Base-by-base conservation (phyloP, 441 rosid genomes). In the Brassica hybrid region DNA sequence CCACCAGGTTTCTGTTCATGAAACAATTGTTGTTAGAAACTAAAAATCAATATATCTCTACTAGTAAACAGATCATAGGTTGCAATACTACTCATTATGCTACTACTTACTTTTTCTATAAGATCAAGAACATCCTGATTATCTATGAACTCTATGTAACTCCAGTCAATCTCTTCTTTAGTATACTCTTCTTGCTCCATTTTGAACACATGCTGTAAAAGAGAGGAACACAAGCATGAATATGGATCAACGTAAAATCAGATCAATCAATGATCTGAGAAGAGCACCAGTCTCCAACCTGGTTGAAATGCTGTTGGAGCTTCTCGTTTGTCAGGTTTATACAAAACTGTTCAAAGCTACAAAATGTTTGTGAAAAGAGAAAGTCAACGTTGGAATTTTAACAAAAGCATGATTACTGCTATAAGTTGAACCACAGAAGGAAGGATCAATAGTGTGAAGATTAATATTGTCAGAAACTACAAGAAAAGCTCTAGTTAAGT, bases 1-100 rank as follows among this genome's bases (percentile, higher is more conserved):
- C 99, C 98, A 19, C 99, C 97, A 18, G 99, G 98, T 90, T 94
- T 96, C 98, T 96, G 94, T 74, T 54, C 86, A 85, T 78, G 69
- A 77, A 19, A 78, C 48, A 79, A 63, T 74, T 78, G 12, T 69
- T 30, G 67, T 85, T 65, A 85, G 84, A 70, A 64, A 69, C 58
- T 14, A n/a, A 5, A 41, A 69, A 65, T 56, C 43, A 19, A 57
- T n/a, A 34, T 13, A 72, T 27, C 36, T 27, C 68, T 16, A 60
- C 78, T n/a, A n/a, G n/a, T n/a, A n/a, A n/a, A n/a, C n/a, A n/a
- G n/a, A n/a, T n/a, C n/a, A n/a, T n/a, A n/a, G n/a, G 66, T 32
- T 69, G 21, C 65, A 36, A 50, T 43, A 70, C 64, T 25, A 74
- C 30, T 67, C 50, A 21, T 3, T 58, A 1, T 65, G 63, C 13